A percentile compares a stretch with the other conserved stretches of the same genome.
Conservation (phyloP, 495 filamentous ascomycete genomes). For the Penicillium crystallinum region DNA sequence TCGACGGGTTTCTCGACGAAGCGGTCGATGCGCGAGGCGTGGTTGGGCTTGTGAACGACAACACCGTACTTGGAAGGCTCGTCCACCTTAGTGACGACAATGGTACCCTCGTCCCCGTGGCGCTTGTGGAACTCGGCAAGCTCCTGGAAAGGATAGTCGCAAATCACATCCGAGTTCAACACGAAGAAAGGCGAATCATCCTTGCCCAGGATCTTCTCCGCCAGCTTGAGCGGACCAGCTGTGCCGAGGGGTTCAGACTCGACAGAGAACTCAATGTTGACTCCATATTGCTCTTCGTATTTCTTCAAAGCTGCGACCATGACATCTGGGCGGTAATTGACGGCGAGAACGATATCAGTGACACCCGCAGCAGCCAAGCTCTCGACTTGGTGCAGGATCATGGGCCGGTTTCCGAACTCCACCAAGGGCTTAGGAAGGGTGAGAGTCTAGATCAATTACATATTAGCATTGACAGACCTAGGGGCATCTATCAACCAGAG, state of each 20-base stretch:
- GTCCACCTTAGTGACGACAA: slow-evolving; percentile 98
- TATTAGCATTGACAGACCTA: slow-evolving; percentile 8
- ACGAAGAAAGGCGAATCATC: slow-evolving; percentile 96
- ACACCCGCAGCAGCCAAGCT: slow-evolving; percentile 91
- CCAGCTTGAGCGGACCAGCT: slow-evolving; percentile 92
- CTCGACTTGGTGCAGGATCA: slow-evolving; percentile 98
- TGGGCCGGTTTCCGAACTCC: slow-evolving; percentile 96
- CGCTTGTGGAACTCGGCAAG: slow-evolving; percentile 82
- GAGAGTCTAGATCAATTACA: slow-evolving; percentile 60
- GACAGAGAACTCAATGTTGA: slow-evolving; percentile 94
- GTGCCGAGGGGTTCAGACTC: slow-evolving; percentile 94
- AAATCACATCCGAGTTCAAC: slow-evolving; percentile 97
- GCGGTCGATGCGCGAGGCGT: slow-evolving; percentile 89
- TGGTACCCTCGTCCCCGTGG: slow-evolving; percentile 95
- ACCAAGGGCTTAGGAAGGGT: slow-evolving; percentile 96
- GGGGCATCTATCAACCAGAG: no score
- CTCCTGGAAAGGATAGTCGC: slow-evolving; percentile 92
- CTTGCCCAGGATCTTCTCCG: slow-evolving; percentile 88
- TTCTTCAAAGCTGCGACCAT: slow-evolving; percentile 76
- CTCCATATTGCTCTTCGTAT: slow-evolving; percentile 88
- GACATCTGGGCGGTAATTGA: slow-evolving; percentile 97
- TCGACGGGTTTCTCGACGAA: slow-evolving; percentile 99
- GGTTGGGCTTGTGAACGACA: slow-evolving; percentile 93
- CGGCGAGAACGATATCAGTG: slow-evolving; percentile 94
- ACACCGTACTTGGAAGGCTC: slow-evolving; percentile 99